Conservation (phyloP, 1,284 basidiomycete genomes). For the Naganishia liquefaciens region DNA sequence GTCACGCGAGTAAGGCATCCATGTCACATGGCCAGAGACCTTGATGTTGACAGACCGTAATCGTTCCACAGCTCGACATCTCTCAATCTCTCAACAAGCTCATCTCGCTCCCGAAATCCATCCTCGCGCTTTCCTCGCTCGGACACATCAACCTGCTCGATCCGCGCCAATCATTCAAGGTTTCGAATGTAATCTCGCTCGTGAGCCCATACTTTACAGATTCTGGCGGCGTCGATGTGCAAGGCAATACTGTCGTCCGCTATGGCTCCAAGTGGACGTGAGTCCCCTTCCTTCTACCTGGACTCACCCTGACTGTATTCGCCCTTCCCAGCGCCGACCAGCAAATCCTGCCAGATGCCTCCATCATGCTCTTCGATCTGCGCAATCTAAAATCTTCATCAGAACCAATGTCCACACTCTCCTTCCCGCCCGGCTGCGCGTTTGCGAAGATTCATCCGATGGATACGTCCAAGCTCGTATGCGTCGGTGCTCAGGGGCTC, state of each 20-base stretch:
- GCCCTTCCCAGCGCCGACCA: slow-evolving; percentile 13
- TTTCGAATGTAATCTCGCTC: slow-evolving; percentile 56
- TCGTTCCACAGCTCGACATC: slow-evolving; percentile 42
- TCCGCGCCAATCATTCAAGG: slow-evolving; percentile 62
- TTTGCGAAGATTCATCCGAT: slow-evolving; percentile 83
- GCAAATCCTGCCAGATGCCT: slow-evolving; percentile 49
- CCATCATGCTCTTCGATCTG: slow-evolving; percentile 90
- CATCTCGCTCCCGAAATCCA: slow-evolving; percentile 43
- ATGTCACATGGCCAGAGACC: slow-evolving; percentile 44
- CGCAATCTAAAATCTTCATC: slow-evolving; percentile 52
- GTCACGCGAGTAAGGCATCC: slow-evolving; percentile 59
- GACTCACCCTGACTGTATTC: not conserved
- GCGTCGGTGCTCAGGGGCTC: slow-evolving; percentile 80
- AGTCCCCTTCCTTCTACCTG: slow-evolving; percentile 33
- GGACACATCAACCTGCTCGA: slow-evolving; percentile 84
- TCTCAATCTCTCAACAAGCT: slow-evolving; percentile 48
- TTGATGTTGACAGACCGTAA: slow-evolving; percentile 11
- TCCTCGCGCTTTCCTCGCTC: slow-evolving; percentile 78
- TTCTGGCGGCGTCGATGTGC: slow-evolving; percentile 76
- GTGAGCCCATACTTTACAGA: slow-evolving; percentile 78
- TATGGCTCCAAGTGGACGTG: slow-evolving; percentile 84
- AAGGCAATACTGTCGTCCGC: slow-evolving; percentile 76
- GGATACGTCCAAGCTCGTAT: slow-evolving; percentile 72
- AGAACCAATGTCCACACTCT: slow-evolving; percentile 55
- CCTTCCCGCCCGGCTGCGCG: slow-evolving; percentile 83